Evolutionary conservation across 257 asterid genomes (phyloP), one percentile per base, ranked within the genome.

Genomic region (Thymus quinquecostatus): DNA sequence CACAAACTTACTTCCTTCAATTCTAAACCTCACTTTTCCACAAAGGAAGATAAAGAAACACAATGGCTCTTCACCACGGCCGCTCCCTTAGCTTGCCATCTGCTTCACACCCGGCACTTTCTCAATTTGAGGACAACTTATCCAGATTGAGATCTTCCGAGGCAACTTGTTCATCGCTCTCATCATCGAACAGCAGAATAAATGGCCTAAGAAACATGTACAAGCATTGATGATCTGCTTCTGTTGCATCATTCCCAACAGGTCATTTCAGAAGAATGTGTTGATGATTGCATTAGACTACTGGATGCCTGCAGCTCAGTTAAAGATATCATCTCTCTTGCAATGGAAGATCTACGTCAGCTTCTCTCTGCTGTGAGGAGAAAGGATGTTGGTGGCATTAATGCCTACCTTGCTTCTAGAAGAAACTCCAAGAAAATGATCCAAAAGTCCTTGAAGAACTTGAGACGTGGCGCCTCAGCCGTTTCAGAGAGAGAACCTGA

Each of bases 41-140:
- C 10, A 44, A 36, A 76, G 80, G 62, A 76, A n/a, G n/a, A n/a
- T n/a, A n/a, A n/a, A n/a, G n/a, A n/a, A n/a, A n/a, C n/a, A n/a
- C 90, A 38, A 81, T 79, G 54, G 62, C 82, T 50, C 69, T 57
- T 30, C 55, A 57, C 21, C 82, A 81, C 29, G 76, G 79, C 69
- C 86, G 82, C 50, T 83, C 85, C 49, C 73, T 84, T 6, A 86
- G 88, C 68, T 75, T 86, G 8, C 86, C 85, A 45, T 70, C 84
- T 5, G n/a, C n/a, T 43, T 57, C 61, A 27, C 71, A 62, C 2
- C 75, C 80, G 0, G 7, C 72, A 65, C 6, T 55, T 33, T 75
- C 79, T 48, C 83, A 78, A 10, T 80, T 85, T 5, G 68, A 72
- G 10, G 78, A 81, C 1, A 58, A 49, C 50, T 27, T 83, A 40